These are phyloP conservation scores for Fulvia fulva DNA, from an alignment of 2,329 filamentous ascomycete species.

Conservation along the genomic window DNA sequence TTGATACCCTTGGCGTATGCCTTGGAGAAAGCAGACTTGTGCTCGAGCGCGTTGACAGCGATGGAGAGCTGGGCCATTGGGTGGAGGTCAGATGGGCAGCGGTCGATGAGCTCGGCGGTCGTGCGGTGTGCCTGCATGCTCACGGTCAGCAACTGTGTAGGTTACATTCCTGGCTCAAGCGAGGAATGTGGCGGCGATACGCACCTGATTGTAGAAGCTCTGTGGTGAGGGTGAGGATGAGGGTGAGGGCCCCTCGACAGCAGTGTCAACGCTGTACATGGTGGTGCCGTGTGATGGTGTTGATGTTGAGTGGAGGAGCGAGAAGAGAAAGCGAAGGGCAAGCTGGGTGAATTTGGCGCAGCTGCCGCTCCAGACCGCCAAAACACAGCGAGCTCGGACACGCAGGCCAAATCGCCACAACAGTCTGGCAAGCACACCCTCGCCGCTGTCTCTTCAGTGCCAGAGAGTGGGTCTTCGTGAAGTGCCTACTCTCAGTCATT, in stretches of 20 bases:
- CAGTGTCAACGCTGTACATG: neutral
- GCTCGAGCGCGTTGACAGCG: constrained; percentile 97
- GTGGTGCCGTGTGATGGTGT: neutral
- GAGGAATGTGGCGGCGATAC: neutral
- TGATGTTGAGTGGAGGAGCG: neutral
- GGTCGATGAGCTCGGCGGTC: too few relatives aligned
- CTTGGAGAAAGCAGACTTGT: constrained; percentile 96
- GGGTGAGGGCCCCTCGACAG: neutral
- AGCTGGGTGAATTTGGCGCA: neutral
- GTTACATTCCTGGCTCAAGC: neutral
- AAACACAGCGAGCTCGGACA: neutral
- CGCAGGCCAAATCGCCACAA: neutral
- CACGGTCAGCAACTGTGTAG: constrained; percentile 59
- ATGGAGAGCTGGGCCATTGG: constrained; percentile 99
- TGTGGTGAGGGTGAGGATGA: neutral
- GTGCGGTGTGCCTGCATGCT: neutral
- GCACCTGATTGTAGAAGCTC: neutral
- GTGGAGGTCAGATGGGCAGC: too few relatives aligned
- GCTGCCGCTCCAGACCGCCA: neutral
- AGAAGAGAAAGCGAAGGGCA: neutral
- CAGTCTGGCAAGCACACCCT: neutral
- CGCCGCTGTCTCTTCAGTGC: neutral
- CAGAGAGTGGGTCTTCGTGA: too few relatives aligned
- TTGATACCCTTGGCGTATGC: constrained; percentile 96
- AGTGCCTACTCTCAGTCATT: neutral